Percentiles rank a stretch among this genome's conserved stretches.
phyloP scores from a whole-genome alignment of 1,284 basidiomycete species.

The Apiotrichum laibachii region DNA sequence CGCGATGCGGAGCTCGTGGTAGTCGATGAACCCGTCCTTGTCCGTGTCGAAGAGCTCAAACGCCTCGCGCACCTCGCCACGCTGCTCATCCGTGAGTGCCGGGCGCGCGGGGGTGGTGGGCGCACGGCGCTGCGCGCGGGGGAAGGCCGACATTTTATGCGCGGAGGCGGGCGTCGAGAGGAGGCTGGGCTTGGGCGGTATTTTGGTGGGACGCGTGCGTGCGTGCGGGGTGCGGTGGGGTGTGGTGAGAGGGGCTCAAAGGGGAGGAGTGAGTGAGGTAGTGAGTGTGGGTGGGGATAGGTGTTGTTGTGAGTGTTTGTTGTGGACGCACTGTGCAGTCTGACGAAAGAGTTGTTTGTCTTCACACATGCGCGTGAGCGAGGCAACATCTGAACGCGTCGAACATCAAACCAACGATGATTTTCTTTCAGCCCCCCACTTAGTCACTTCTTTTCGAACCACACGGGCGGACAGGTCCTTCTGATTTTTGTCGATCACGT shows the following conservation, averaged over 20 bases:
- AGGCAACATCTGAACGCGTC: no score
- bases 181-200: not conserved
- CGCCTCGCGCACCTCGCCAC: conserved; percentile 96
- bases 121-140: conserved; percentile 13
- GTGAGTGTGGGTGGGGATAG: no score
- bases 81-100: conserved; percentile 88
- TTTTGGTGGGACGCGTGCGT: not conserved
- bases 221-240: not conserved
- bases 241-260: not conserved
- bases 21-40: conserved; percentile 95
- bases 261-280: not conserved
- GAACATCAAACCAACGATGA: no score
- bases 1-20: conserved; percentile 98
- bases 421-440: no score
- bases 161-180: not conserved
- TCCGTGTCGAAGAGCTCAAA: conserved; percentile 99
- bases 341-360: no score
- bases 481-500: no score
- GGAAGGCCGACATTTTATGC: conserved; percentile 20
- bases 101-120: conserved; percentile 52
- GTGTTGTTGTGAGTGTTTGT: no score
- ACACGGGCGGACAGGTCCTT: no score
- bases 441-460: no score
- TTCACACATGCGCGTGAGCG: no score
- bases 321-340: no score